Conservation (phyloP, 208 protist genomes). For the Entamoeba invadens region DNA sequence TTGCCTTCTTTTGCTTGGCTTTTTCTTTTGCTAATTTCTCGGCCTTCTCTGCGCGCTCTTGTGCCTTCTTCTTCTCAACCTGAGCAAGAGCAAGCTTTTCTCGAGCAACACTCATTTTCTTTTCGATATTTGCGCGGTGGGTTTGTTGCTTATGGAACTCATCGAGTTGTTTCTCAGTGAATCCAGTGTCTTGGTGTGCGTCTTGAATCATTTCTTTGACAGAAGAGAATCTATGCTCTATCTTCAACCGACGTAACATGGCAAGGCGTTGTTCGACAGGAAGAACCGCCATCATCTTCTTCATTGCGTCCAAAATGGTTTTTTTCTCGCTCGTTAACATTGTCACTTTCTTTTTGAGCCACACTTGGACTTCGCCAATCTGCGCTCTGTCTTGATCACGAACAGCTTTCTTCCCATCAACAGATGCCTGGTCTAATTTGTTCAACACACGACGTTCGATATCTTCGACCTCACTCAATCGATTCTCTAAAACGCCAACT, state of each 20-base stretch:
- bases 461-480: background rate
- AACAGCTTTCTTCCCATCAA: background rate
- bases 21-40: background rate
- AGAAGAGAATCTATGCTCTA: background rate
- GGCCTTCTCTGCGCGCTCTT: background rate
- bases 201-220: conserved; percentile 1
- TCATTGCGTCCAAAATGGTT: background rate
- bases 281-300: background rate
- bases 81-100: background rate
- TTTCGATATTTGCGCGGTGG: background rate
- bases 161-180: background rate
- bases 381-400: background rate
- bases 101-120: background rate
- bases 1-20: background rate
- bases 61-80: background rate
- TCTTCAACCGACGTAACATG: background rate
- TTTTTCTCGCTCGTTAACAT: background rate
- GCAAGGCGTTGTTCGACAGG: background rate
- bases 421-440: background rate
- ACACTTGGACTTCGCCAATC: background rate
- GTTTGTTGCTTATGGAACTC: background rate
- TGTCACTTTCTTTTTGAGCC: background rate
- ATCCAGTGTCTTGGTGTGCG: background rate
- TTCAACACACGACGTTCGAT: background rate
- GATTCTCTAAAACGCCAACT: background rate